A percentile compares a stretch with the other conserved stretches of the same genome.
phyloP scores from a whole-genome alignment of 371 early-diverging fungal species.

The Amoeboradix gromovi region DNA sequence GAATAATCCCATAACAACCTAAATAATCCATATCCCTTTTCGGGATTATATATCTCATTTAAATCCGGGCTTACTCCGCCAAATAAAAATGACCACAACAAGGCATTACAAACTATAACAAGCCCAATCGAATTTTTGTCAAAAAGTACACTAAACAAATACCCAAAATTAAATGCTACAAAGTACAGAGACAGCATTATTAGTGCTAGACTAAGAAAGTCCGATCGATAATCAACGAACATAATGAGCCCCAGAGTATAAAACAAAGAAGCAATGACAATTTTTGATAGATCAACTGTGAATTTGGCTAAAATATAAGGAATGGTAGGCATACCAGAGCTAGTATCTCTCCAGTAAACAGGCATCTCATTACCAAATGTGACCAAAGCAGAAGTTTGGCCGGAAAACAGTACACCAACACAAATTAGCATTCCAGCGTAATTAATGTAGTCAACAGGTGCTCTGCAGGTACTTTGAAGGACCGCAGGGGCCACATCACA shows the following conservation, averaged over 20 bases:
- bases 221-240: conserved; percentile 9
- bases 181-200: conserved; percentile 7
- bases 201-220: conserved; percentile 2
- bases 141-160: conserved; percentile 14
- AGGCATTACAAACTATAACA: conserved; percentile 14
- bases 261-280: conserved; percentile 17
- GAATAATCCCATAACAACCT: conserved; percentile 6
- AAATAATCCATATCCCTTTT: background rate
- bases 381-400: conserved; percentile 9
- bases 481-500: conserved; percentile 13
- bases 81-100: conserved; percentile 15
- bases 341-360: conserved; percentile 24
- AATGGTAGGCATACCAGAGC: conserved; percentile 15
- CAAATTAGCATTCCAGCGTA: conserved; percentile 13
- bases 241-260: conserved; percentile 17
- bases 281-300: conserved; percentile 19
- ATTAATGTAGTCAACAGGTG: conserved; percentile 10
- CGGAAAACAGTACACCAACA: too few relatives aligned
- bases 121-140: conserved; percentile 9
- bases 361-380: conserved; percentile 21
- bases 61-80: conserved; percentile 15
- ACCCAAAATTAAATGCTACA: conserved; percentile 13
- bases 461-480: conserved; percentile 7
- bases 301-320: conserved; percentile 20
- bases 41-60: conserved; percentile 10